Evolutionary conservation across 2,329 filamentous ascomycete genomes (phyloP).

Genomic region (Bretziella fagacearum): DNA sequence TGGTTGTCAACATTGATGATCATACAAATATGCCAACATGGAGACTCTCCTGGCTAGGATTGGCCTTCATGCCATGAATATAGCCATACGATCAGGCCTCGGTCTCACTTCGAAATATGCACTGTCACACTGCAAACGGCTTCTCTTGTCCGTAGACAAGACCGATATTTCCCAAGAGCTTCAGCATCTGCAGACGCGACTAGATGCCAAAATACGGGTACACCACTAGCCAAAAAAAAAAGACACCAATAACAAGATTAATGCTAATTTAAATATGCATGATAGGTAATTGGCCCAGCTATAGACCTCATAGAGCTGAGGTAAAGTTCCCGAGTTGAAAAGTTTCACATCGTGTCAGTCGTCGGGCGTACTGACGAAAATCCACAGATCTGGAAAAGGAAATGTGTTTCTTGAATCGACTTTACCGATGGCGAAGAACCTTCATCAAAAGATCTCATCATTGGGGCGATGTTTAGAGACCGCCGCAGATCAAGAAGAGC

Average conservation of each 20-base stretch:
- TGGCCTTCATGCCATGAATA: slow-evolving; percentile 65
- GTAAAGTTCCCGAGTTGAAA: slow-evolving; percentile 35
- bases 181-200: slow-evolving; percentile 48
- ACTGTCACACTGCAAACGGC: slow-evolving; percentile 60
- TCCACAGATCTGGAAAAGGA: slow-evolving; percentile 32
- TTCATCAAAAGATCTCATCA: slow-evolving; percentile 67
- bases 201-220: slow-evolving; percentile 63
- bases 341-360: background rate
- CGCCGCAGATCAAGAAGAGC: slow-evolving; percentile 33
- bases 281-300: slow-evolving; percentile 67
- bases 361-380: background rate
- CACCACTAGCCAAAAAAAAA: background rate
- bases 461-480: slow-evolving; percentile 59
- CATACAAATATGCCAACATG: slow-evolving; percentile 39
- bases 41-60: slow-evolving; percentile 43
- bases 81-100: slow-evolving; percentile 77
- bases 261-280: background rate
- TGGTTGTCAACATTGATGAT: background rate
- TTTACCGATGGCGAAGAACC: slow-evolving; percentile 60
- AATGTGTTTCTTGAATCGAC: slow-evolving; percentile 61
- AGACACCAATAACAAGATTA: too few species aligned
- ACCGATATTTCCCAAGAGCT: slow-evolving; percentile 52
- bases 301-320: slow-evolving; percentile 89
- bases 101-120: slow-evolving; percentile 72
- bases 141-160: slow-evolving; percentile 64